A percentile compares a stretch with the other conserved stretches of the same genome.
These are phyloP conservation scores for Myxozyma monticola DNA, from an alignment of 805 yeast species.

Conservation along the genomic window DNA sequence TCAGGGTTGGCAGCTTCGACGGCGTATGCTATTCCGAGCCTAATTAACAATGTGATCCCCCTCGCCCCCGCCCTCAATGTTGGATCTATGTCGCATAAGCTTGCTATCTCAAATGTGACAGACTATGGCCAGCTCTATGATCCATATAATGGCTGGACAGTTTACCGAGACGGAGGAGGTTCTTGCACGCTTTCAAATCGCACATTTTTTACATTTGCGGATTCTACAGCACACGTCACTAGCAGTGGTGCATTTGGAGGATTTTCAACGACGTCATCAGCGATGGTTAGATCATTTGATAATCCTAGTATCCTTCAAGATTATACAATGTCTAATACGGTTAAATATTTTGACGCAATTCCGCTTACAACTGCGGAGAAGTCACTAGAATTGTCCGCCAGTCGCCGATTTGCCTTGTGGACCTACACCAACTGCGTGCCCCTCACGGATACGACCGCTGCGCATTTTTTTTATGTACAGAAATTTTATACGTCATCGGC, in stretches of 20 bases:
- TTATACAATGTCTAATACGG: constrained; percentile 3
- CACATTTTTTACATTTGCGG: constrained; percentile 22
- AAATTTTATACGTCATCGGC: constrained; percentile 5
- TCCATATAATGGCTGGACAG: constrained; percentile 8
- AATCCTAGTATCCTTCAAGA: constrained; percentile 4
- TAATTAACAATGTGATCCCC: constrained; percentile 1
- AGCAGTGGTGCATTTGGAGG: constrained; percentile 12
- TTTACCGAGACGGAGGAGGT: constrained; percentile 30
- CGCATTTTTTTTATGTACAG: constrained; percentile 13
- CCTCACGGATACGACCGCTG: constrained; percentile 8
- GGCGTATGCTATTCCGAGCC: constrained; percentile 7
- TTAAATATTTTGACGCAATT: constrained; percentile 18
- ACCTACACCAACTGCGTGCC: constrained; percentile 24
- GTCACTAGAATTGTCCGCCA: neutral
- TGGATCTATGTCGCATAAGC: constrained; percentile 7
- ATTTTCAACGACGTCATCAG: constrained; percentile 2
- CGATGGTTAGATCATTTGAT: constrained; percentile 8
- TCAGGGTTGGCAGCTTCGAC: too few relatives aligned
- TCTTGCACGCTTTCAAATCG: constrained; percentile 22
- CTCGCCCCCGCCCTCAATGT: constrained; percentile 8
- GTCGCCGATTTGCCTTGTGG: constrained; percentile 9
- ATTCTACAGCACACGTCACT: constrained; percentile 16
- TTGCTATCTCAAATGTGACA: neutral
- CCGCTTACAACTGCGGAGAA: constrained; percentile 4
- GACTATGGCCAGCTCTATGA: constrained; percentile 16